phyloP scores from a whole-genome alignment of 176 grass and related monocot genomes.

The Oropetium thomaeum region DNA sequence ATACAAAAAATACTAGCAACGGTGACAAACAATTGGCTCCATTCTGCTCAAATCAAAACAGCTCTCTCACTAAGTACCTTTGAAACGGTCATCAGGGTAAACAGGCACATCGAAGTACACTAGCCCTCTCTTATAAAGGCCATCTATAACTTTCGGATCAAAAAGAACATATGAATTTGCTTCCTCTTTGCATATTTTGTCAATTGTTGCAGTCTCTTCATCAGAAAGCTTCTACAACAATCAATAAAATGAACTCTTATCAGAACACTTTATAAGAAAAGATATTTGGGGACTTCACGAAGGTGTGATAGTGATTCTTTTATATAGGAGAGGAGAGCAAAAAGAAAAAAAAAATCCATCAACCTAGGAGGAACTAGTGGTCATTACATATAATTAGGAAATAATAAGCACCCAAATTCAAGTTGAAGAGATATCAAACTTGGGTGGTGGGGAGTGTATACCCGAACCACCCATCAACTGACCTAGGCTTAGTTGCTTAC shows the following conservation, averaged over 20 bases:
- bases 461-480: neutral
- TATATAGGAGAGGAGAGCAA: neutral
- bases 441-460: neutral
- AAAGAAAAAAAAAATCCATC: neutral
- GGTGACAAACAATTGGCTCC: neutral
- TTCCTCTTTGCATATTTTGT: conserved; percentile 98
- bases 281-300: neutral
- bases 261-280: conserved; percentile 27
- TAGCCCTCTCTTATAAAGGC: conserved; percentile 73
- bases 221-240: conserved; percentile 86
- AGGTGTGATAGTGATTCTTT: conserved; percentile 30
- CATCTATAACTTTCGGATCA: conserved; percentile 77
- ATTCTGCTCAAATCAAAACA: neutral
- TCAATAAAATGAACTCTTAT: conserved; percentile 29
- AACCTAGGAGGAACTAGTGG: neutral
- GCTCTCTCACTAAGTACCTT: conserved; percentile 61
- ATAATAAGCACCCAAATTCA: neutral
- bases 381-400: neutral
- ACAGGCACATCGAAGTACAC: conserved; percentile 92
- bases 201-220: conserved; percentile 94
- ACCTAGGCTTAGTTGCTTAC: neutral
- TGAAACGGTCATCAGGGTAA: conserved; percentile 87
- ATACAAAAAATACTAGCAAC: conserved; percentile 16
- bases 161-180: conserved; percentile 93
- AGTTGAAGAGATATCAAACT: neutral